A percentile compares a stretch with the other conserved stretches of the same genome.
phyloP scores from a whole-genome alignment of 2,329 filamentous ascomycete genomes.

The Rhytidhysteron rufulum region DNA sequence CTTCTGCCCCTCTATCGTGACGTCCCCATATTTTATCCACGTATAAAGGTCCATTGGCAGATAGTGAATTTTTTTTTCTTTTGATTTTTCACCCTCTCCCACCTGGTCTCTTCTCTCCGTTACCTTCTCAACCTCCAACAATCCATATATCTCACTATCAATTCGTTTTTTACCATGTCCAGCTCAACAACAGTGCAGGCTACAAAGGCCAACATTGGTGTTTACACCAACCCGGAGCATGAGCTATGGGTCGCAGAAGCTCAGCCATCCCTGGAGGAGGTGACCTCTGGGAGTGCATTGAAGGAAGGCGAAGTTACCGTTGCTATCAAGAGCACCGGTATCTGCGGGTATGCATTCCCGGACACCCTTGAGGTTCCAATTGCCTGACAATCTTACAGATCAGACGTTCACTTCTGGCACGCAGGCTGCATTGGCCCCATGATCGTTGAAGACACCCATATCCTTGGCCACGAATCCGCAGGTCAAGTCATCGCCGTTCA shows the following conservation, averaged over 20 bases:
- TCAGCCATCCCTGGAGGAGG: slow-evolving; percentile 69
- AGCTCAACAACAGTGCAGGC: slow-evolving; percentile 38
- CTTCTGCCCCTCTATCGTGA: not conserved
- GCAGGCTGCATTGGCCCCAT: slow-evolving; percentile 90
- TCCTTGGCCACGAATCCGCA: slow-evolving; percentile 89
- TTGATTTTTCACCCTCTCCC: too few relatives aligned
- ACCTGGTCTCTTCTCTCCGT: too few relatives aligned
- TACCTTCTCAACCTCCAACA: too few relatives aligned
- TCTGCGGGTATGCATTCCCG: slow-evolving; percentile 61
- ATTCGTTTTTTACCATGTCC: too few relatives aligned
- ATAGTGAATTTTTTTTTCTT: too few relatives aligned
- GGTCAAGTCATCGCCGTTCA: slow-evolving; percentile 75
- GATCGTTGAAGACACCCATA: slow-evolving; percentile 78
- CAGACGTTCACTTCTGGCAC: slow-evolving; percentile 93
- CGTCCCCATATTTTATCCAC: not conserved
- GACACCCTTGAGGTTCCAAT: too few relatives aligned
- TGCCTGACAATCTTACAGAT: not conserved
- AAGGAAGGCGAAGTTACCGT: slow-evolving; percentile 82
- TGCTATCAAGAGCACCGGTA: slow-evolving; percentile 89
- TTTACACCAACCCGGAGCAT: slow-evolving; percentile 91
- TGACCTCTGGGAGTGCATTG: slow-evolving; percentile 64
- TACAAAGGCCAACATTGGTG: slow-evolving; percentile 84
- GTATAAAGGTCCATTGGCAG: too few relatives aligned
- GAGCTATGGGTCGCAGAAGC: slow-evolving; percentile 85
- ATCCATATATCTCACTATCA: too few relatives aligned